Base-by-base conservation (phyloP, 2,329 filamentous ascomycete genomes). In the Coleophoma eucalyptorum region DNA sequence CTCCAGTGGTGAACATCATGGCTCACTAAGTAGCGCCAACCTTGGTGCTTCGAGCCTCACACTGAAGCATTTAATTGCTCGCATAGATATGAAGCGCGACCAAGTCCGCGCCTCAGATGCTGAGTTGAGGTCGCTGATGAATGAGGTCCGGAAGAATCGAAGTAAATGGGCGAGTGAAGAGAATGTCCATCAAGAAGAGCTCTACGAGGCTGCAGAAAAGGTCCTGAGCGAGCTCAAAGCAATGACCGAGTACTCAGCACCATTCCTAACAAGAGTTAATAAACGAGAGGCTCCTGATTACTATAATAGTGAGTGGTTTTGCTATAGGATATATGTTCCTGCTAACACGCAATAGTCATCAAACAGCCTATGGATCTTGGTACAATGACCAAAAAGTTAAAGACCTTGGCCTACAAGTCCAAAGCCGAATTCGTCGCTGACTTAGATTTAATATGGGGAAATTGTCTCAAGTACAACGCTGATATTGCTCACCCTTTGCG, bases 151-250 rank as follows among this genome's bases (percentile, higher is more conserved):
- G 57, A 99, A 97, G 70, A 97, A 97, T 62, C 81, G 94, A 62
- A 97, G 93, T 70, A 99, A 99, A 72, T 99, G 94, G 94, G 93
- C 94, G 3, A 97, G 89, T 67, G 94, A 97, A 69, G 94, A 99
- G 61, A 94, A 95, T 60, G 87, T 99, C 55, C 93, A 94, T 53
- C 94, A 99, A 70, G 94, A 99, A 69, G 94, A 99, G 70, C 78
- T 99, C 5, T 99, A 99, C 67, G 94, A 99, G 72, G 90, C 94
- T 11, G 79, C 94, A 13, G 94, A 99, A 68, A 97, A 97, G 73
- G 94, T 99, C 48, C 78, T 99, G 63, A 96, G 92, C 64, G 93
- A 97, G 68, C 83, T 99, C 50, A 97, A 97, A 70, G 94, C 94
- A 34, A 92, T 95, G 74, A 96, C 91, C 2, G 94, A 99, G 69